A percentile compares a stretch with the other conserved stretches of the same genome.
Conservation (phyloP, 345 rosid genomes). For the Populus pruinosa region DNA sequence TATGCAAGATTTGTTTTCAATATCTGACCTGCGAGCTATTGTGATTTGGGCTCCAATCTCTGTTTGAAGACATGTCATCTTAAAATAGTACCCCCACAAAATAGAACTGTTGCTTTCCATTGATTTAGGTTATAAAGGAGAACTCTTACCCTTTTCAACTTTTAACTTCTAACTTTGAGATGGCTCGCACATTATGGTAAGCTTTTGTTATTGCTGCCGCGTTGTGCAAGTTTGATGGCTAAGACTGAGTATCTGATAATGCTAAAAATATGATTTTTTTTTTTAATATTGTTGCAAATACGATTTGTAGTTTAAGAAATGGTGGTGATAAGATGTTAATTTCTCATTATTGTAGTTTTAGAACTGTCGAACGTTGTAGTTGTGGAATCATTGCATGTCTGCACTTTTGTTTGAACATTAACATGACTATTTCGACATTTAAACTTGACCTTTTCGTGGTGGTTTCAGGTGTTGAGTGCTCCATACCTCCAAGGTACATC, state of each 20-base stretch:
- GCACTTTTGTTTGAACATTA: neutral
- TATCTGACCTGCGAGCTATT: neutral
- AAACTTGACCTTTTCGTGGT: slow-evolving; percentile 12
- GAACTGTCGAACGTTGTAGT: neutral
- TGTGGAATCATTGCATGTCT: no score
- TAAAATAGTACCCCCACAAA: neutral
- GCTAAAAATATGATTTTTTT: neutral
- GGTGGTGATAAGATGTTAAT: neutral
- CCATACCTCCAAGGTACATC: slow-evolving; percentile 75
- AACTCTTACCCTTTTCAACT: neutral
- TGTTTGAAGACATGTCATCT: neutral
- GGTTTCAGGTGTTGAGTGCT: slow-evolving; percentile 83
- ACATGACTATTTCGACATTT: neutral
- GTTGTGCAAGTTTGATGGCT: neutral
- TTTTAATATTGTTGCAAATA: neutral
- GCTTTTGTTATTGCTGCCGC: neutral
- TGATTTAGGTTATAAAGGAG: neutral
- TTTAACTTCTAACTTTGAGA: neutral
- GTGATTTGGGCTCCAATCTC: neutral
- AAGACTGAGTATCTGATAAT: neutral
- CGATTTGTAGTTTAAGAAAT: neutral
- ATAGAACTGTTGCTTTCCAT: neutral
- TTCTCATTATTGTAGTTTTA: neutral
- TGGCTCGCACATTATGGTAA: neutral
- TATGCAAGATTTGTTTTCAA: neutral